These are phyloP conservation scores for Tetrapisispora iriomotensis DNA, from an alignment of 805 yeast species.

Conservation along the genomic window DNA sequence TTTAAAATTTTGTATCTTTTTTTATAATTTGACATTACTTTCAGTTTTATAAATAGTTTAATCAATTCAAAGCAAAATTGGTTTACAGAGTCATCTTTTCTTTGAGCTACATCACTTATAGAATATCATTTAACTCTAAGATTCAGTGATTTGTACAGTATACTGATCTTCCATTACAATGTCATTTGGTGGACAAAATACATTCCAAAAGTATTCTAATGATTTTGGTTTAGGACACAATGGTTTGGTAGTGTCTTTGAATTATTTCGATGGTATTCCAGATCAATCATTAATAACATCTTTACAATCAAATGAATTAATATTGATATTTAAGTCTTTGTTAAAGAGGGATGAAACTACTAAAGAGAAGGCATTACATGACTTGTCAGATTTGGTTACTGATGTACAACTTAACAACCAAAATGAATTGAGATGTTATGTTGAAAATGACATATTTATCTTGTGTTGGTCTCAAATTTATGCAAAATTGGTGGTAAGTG, in stretches of 20 bases:
- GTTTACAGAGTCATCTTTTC: neutral
- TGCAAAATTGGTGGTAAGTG: constrained; percentile 67
- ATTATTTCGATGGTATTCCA: constrained; percentile 71
- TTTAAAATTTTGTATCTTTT: too few relatives aligned
- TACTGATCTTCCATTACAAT: constrained; percentile 10
- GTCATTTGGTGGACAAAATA: constrained; percentile 24
- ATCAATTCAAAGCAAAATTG: neutral
- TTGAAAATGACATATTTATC: constrained; percentile 43
- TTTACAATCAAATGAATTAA: constrained; percentile 34
- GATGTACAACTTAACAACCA: constrained; percentile 8
- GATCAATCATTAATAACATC: constrained; percentile 46
- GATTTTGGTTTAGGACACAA: constrained; percentile 32
- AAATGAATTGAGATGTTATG: neutral
- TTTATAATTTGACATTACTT: too few relatives aligned
- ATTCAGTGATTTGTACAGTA: too few relatives aligned
- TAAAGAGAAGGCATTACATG: constrained; percentile 66
- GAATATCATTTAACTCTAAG: neutral
- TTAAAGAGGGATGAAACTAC: constrained; percentile 78
- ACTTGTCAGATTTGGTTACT: constrained; percentile 34
- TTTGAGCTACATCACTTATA: neutral
- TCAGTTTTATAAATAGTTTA: too few relatives aligned
- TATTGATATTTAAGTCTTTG: constrained; percentile 63
- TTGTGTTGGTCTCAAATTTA: constrained; percentile 72
- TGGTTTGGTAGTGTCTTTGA: constrained; percentile 50
- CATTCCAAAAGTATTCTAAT: constrained; percentile 19